Percentiles rank a stretch among this genome's conserved stretches.
These are phyloP conservation scores for Cyanidium caldarium DNA, from an alignment of 23 red algal species.

Conservation along the genomic window DNA sequence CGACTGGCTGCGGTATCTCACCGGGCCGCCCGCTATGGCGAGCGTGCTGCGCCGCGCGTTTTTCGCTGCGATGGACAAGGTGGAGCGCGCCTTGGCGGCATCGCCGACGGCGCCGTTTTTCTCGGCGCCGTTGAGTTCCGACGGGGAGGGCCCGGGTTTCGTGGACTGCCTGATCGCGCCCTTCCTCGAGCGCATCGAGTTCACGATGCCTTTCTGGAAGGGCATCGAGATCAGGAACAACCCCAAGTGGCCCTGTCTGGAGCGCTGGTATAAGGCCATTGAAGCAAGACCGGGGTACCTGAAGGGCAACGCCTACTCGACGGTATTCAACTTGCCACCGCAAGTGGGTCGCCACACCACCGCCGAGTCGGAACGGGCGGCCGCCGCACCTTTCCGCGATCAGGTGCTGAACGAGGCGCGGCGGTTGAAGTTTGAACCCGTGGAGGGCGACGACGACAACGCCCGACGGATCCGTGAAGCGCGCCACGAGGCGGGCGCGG, in stretches of 20 bases:
- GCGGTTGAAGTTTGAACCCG: background rate
- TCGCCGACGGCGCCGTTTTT: conserved; percentile 31
- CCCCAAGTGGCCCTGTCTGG: conserved; percentile 18
- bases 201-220: conserved; percentile 43
- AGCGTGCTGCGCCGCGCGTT: conserved; percentile 10
- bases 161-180: conserved; percentile 12
- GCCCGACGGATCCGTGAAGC: background rate
- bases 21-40: conserved; percentile 12
- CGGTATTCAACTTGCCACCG: conserved; percentile 50
- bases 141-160: conserved; percentile 33
- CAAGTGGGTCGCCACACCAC: conserved; percentile 48
- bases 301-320: conserved; percentile 7
- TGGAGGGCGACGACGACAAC: conserved; percentile 17
- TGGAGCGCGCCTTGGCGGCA: conserved; percentile 28
- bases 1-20: conserved; percentile 34
- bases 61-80: conserved; percentile 29
- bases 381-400: background rate
- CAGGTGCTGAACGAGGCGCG: background rate
- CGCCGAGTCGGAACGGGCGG: background rate
- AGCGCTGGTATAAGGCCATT: conserved; percentile 35
- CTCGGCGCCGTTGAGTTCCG: conserved; percentile 10
- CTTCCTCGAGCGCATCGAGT: conserved; percentile 45
- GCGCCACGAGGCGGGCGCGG: conserved; percentile 37
- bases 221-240: conserved; percentile 33
- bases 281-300: conserved; percentile 21